Conservation (phyloP, 163 green algal species). For the Chloroidium sp. region DNA sequence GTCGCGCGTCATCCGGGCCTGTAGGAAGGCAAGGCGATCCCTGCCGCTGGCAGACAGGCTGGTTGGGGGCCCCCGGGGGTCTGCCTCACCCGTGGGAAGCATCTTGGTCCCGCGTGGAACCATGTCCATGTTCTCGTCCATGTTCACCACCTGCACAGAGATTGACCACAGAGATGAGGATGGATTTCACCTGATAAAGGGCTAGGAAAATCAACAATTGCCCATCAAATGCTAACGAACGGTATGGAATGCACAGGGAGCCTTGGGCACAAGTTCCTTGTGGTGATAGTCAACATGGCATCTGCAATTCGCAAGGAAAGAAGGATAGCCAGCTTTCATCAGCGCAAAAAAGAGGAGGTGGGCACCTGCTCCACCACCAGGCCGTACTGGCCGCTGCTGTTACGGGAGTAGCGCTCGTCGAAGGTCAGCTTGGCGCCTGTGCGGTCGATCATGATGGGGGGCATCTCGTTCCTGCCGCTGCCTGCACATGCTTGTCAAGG, state of each 20-base stretch:
- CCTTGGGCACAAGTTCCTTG: no score
- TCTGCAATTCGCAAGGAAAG: not conserved
- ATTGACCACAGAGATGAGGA: no score
- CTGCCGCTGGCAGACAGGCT: constrained; percentile 50
- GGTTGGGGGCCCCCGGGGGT: constrained; percentile 60
- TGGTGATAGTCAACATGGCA: no score
- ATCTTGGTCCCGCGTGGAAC: constrained; percentile 36
- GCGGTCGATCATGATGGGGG: constrained; percentile 73
- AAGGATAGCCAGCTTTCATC: not conserved
- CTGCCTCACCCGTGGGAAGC: constrained; percentile 14
- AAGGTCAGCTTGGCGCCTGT: constrained; percentile 73
- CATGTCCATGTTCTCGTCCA: constrained; percentile 57
- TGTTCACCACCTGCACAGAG: constrained; percentile 51
- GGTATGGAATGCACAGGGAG: no score
- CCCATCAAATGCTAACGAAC: no score
- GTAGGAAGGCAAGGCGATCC: constrained; percentile 63
- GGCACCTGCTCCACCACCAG: constrained; percentile 47
- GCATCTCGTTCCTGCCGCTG: not conserved
- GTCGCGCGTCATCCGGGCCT: constrained; percentile 61
- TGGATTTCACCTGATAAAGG: no score
- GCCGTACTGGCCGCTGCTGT: constrained; percentile 29
- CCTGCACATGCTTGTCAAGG: not conserved
- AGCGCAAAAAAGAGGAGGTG: not conserved
- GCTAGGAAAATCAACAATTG: no score
- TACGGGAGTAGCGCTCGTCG: constrained; percentile 46